Evolutionary conservation across 768 basidiomycete species (phyloP).

Genomic region (Kwoniella botswanensis): DNA sequence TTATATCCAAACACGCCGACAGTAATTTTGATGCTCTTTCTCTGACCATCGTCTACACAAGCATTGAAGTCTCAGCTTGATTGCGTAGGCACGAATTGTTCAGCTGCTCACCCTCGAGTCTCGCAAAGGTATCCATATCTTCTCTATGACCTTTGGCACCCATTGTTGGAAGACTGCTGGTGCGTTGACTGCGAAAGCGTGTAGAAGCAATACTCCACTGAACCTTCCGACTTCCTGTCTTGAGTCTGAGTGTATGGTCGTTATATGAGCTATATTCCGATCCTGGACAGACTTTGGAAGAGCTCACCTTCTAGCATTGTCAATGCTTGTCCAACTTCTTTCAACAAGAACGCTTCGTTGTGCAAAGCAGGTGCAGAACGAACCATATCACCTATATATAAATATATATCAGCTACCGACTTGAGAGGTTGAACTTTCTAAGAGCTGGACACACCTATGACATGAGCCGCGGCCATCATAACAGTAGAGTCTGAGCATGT

Average conservation of each 20-base stretch:
- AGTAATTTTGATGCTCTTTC: conserved; percentile 92
- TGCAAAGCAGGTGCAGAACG: conserved; percentile 80
- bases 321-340: conserved; percentile 82
- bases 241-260: conserved; percentile 63
- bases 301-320: conserved; percentile 66
- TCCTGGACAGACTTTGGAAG: background rate
- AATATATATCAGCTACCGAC: background rate
- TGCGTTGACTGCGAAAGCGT: conserved; percentile 88
- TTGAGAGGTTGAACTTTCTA: background rate
- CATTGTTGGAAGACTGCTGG: conserved; percentile 85
- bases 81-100: background rate
- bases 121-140: conserved; percentile 85
- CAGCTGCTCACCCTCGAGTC: conserved; percentile 71
- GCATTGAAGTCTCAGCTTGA: background rate
- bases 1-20: conserved; percentile 89
- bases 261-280: background rate
- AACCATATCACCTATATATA: conserved; percentile 66
- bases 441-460: conserved; percentile 61
- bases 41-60: conserved; percentile 69
- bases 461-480: conserved; percentile 93
- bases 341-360: conserved; percentile 87
- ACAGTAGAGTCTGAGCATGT: conserved; percentile 89
- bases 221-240: conserved; percentile 82
- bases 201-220: conserved; percentile 89
- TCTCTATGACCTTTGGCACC: conserved; percentile 85